Evolutionary conservation across 495 filamentous ascomycete genomes (phyloP), one percentile per base, ranked within the genome.

Genomic region (Gamarada debralockiae): DNA sequence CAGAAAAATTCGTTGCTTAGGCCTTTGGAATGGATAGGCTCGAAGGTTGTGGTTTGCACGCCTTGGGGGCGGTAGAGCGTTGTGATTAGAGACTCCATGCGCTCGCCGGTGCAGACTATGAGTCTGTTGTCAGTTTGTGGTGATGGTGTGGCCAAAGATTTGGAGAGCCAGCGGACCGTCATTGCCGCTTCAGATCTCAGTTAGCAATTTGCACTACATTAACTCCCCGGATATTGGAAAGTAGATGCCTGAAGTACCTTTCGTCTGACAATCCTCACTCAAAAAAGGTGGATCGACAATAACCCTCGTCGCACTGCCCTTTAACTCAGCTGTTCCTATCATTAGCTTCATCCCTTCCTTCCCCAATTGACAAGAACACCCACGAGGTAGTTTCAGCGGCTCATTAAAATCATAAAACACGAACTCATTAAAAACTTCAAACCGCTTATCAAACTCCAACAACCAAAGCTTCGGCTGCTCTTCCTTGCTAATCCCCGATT

Each of bases 261-360:
- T 90, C 0, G 86, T 88, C 57, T 92, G 88, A 64, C 88, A 92
- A 54, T 92, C 86, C 56, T 85, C 76, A 58, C 78, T 85, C 7
- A 92, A 69, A 54, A 92, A 92, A 2, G 88, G 88, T 0, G 88
- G 88, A 65, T 92, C 88, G 54, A 76, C 77, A 51, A 90, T 81
- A 50, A 92, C 75, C 39, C 81, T 71, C 65, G 89, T 80, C 33
- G 80, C 80, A 25, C 62, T 70, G 17, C 78, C 81, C 61, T 88
- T 89, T 20, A 91, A 62, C 13, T 80, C 64, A 3, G 61, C 70
- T 75, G 36, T 48, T 43, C 8, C 15, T 13, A 25, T 50, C n/a
- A 40, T 29, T 44, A 31, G 6, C 45, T 50, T 14, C 20, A 43
- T 40, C 27, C 3, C 18, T 14, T 4, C 25, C 24, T 9, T 25